Base-by-base conservation (phyloP, 2,329 filamentous ascomycete species). In the Phoma sp. region DNA sequence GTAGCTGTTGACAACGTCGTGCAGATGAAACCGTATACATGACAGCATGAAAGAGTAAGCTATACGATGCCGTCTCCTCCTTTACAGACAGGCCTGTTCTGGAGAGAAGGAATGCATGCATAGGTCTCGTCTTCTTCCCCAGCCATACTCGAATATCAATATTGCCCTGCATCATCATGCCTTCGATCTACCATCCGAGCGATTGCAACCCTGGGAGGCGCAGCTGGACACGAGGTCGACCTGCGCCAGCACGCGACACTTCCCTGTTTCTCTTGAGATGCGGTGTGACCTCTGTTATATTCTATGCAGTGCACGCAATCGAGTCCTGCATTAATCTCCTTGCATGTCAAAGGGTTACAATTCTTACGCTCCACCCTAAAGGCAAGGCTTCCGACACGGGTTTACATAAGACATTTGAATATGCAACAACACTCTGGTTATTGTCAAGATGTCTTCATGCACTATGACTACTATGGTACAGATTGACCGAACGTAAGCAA, bases 291-390 rank as follows among this genome's bases (percentile, higher is more conserved):
- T 23, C 33, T 41, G 24, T 46, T 49, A 55, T 41, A 30, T 18
- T 49, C 36, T n/a, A 45, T 25, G 29, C 18, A 35, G 23, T 49
- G 52, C 52, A 55, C 37, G 46, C 46, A 9, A 50, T 50, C 37
- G 41, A 55, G 52, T 50, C 46, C 42, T 55, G 52, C 46, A 46
- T 47, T 47, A 27, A 36, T 33, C 30, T 37, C 37, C 41, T 49
- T 43, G 42, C 41, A 38, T 49, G 22, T 22, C 32, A 11, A 9
- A 18, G 32, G 23, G 13, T 32, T 32, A 37, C 38, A 36, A 14
- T 33, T 25, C 33, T 39, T 23, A 7, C 33, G 14, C 25, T 27
- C 33, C 24, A 33, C 39, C 38, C 32, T 38, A 22, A 10, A 23
- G 39, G 38, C 22, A 39, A 43, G 33, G 38, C 24, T 39, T 42